Base-by-base conservation (phyloP, 2,329 filamentous ascomycete species). In the Cercospora janseana region DNA sequence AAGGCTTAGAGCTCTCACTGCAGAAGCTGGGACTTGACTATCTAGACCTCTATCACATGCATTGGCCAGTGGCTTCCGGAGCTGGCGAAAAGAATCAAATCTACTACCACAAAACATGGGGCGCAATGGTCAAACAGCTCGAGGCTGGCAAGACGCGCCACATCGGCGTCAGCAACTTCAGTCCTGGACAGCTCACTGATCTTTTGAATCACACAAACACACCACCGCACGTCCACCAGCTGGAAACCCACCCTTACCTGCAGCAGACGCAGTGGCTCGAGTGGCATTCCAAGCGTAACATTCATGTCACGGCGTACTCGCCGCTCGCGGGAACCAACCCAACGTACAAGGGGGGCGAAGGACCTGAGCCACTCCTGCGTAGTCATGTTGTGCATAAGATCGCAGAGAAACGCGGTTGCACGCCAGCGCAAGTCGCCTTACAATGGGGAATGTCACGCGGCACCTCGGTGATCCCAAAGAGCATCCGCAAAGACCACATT, bases 361-460 rank as follows among this genome's bases (percentile, higher is more conserved):
- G 54, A 18, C 60, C 60, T 9, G 52, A 43, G n/a, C 60, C 59
- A 16, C 53, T 64, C 20, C 46, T 79, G 55, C 80, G 81, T 49
- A 82, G 80, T 65, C 77, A 80, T 1, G 76, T 84, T 27, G 71
- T 84, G 43, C 76, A 82, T 69, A 72, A 86, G 45, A 81, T 86
- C 15, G 78, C 83, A 67, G 82, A 82, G 71, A 79, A 81, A 61
- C 73, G 79, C 27, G 76, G 79, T 24, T 78, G 76, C 61, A 75
- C 83, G n/a, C 75, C 77, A 2, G 78, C 77, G 1, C 74, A 78
- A 53, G 62, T 81, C 5, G 68, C 81, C 5, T 73, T 81, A 49
- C 75, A 73, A 34, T 81, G 78, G 77, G 75, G 72, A 9, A 69
- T 80, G 6, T 74, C 79, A 60, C 69, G 78, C 20, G 77, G 78